These are phyloP conservation scores for Hansenula anomala DNA, from an alignment of 1,139 yeast genomes.

Conservation along the genomic window DNA sequence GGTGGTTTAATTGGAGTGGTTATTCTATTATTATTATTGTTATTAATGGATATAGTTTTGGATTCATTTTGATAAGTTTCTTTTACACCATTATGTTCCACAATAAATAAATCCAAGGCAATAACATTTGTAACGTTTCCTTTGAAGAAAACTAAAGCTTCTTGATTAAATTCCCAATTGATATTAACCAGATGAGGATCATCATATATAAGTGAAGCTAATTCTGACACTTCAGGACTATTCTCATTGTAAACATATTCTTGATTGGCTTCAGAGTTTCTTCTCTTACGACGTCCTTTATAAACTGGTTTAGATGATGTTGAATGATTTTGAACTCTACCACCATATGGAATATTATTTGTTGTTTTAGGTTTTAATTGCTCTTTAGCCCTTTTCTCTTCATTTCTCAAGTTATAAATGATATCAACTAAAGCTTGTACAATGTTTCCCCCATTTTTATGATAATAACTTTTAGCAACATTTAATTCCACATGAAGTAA, in stretches of 20 bases:
- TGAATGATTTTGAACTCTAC: conserved; percentile 6
- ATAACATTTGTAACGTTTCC: conserved; percentile 35
- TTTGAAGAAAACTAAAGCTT: conserved; percentile 32
- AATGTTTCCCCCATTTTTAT: conserved; percentile 5
- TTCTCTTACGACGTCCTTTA: too few relatives aligned
- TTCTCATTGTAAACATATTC: conserved; percentile 6
- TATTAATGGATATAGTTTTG: too few relatives aligned
- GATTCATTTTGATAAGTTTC: conserved; percentile 10
- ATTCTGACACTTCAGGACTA: conserved; percentile 10
- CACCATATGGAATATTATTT: conserved; percentile 12
- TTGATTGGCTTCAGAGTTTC: too few relatives aligned
- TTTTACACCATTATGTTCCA: conserved; percentile 21
- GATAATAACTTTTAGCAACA: conserved; percentile 2
- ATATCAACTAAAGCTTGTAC: conserved; percentile 11
- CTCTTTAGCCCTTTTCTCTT: neutral
- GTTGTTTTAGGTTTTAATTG: too few relatives aligned
- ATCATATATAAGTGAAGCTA: conserved; percentile 11
- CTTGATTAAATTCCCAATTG: conserved; percentile 28
- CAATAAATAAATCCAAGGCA: conserved; percentile 24
- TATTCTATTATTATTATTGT: too few relatives aligned
- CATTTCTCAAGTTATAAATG: conserved; percentile 4
- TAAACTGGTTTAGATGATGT: too few relatives aligned
- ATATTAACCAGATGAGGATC: conserved; percentile 9
- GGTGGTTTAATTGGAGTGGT: neutral
- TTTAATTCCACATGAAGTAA: conserved; percentile 4